Conservation (phyloP, 352 stramenopile genomes). For the Phytophthora multivora region DNA sequence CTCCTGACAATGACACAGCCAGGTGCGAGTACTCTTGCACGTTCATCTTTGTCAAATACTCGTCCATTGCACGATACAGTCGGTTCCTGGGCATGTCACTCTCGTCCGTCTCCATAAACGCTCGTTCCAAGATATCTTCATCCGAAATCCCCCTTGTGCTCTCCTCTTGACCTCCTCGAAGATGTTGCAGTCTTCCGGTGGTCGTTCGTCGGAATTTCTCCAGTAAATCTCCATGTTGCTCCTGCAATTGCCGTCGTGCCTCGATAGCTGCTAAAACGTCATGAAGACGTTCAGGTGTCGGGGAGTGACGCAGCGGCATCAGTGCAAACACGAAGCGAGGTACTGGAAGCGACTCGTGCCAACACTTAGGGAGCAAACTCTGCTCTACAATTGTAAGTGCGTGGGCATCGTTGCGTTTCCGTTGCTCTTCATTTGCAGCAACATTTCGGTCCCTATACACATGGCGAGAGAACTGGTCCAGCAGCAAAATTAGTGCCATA, state of each 20-base stretch:
- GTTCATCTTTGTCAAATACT: constrained; percentile 64
- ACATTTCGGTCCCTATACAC: constrained; percentile 55
- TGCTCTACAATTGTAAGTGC: constrained; percentile 50
- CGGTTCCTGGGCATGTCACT: constrained; percentile 67
- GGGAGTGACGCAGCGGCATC: constrained; percentile 87
- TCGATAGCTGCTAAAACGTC: constrained; percentile 61
- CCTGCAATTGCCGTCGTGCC: constrained; percentile 42
- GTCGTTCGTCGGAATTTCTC: constrained; percentile 88
- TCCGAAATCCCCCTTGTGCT: constrained; percentile 36
- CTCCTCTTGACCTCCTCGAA: constrained; percentile 29
- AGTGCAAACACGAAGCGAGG: constrained; percentile 79
- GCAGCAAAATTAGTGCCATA: constrained; percentile 82
- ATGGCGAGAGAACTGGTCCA: constrained; percentile 90
- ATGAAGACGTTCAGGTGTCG: constrained; percentile 60
- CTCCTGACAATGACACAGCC: constrained; percentile 93
- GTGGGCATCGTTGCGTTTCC: constrained; percentile 52
- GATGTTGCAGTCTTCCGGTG: constrained; percentile 66
- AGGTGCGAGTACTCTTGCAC: constrained; percentile 46
- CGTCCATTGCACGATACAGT: constrained; percentile 74
- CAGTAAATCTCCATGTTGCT: constrained; percentile 64
- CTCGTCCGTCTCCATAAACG: constrained; percentile 69
- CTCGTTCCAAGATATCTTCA: constrained; percentile 75
- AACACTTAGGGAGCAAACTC: constrained; percentile 46
- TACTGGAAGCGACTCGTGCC: constrained; percentile 57
- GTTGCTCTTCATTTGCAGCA: constrained; percentile 17